phyloP scores from a whole-genome alignment of 148 eudicot species.

The Cornus suecica region DNA sequence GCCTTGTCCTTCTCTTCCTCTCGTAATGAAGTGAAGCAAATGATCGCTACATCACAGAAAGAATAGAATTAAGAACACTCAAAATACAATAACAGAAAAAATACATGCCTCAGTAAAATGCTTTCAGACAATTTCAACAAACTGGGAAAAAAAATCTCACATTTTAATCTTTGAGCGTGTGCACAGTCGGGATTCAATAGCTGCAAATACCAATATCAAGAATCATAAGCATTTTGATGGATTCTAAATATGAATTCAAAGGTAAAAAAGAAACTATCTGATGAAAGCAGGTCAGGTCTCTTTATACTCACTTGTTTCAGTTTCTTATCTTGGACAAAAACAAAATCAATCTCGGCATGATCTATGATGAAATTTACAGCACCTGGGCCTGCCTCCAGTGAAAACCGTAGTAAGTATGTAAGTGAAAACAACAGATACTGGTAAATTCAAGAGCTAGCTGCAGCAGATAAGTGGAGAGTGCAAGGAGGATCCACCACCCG shows the following conservation, averaged over 20 bases:
- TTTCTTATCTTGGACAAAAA: slow-evolving; percentile 78
- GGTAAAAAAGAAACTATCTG: slow-evolving; percentile 1
- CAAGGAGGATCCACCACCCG: not conserved
- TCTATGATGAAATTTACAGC: slow-evolving; percentile 77
- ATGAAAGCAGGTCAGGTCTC: slow-evolving; percentile 10
- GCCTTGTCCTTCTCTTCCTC: slow-evolving; percentile 56
- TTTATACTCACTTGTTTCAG: slow-evolving; percentile 55
- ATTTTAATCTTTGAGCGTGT: slow-evolving; percentile 60
- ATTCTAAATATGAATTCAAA: not conserved
- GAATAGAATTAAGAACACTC: no score
- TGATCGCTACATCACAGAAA: slow-evolving; percentile 47
- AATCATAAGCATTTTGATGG: slow-evolving; percentile 3
- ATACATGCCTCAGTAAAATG: slow-evolving; percentile 7
- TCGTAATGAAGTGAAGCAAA: slow-evolving; percentile 68
- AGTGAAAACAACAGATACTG: not conserved
- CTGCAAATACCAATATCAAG: slow-evolving; percentile 23
- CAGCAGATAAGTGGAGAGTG: not conserved
- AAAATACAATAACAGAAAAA: no score
- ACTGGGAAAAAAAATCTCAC: slow-evolving; percentile 34
- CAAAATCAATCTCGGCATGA: slow-evolving; percentile 92
- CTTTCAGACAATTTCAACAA: slow-evolving; percentile 3
- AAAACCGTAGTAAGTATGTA: not conserved
- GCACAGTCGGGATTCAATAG: slow-evolving; percentile 43
- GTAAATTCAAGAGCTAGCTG: slow-evolving; percentile 1
- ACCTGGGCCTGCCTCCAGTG: slow-evolving; percentile 51